Evolutionary conservation across 2,329 filamentous ascomycete species (phyloP), one percentile per base, ranked within the genome.

Genomic region (Alternaria triticina): DNA sequence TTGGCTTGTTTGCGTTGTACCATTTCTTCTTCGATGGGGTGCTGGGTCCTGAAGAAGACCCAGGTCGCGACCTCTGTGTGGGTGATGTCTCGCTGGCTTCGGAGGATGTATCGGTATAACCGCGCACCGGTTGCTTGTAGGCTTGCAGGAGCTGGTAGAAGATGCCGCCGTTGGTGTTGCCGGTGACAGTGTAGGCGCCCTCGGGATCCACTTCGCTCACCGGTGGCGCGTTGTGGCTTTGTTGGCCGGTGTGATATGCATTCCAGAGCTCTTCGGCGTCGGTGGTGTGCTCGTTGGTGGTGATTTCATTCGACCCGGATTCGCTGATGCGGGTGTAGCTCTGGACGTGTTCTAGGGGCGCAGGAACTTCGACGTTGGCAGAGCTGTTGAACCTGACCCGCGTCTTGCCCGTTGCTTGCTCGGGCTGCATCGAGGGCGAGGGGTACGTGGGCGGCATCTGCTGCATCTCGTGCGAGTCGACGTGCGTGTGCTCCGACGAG

Each of bases 111-210:
- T 70, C 63, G 27, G 54, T 61, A 51, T 62, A 65, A 27, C 51
- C 64, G 20, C 66, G 58, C 2, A 67, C 59, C 5, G 75, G 73
- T 8, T 61, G 70, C 62, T 74, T 74, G 63, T 77, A 77, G 22
- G 75, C 74, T 57, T 77, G 73, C 9, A 77, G 70, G 7, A 77
- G 65, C 36, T 76, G 74, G 59, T 76, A 76, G 57, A 77, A 76
- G 59, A 77, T 64, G 27, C 75, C 75, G 17, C 75, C 75, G 25
- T 73, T 69, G 13, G 64, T 62, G 57, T 70, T 74, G n/a, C 74
- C 72, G 1, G 73, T 72, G 15, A 72, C 70, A 15, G 73, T 68
- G 46, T 75, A 76, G 28, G 55, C 56, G 11, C 70, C 70, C 20
- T 75, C 70, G 8, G 66, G 61, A 23, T 68, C 62, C 2, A 54